Evolutionary conservation across 768 basidiomycete genomes (phyloP), one percentile per base, ranked within the genome.

Genomic region (Trametes coccinea): DNA sequence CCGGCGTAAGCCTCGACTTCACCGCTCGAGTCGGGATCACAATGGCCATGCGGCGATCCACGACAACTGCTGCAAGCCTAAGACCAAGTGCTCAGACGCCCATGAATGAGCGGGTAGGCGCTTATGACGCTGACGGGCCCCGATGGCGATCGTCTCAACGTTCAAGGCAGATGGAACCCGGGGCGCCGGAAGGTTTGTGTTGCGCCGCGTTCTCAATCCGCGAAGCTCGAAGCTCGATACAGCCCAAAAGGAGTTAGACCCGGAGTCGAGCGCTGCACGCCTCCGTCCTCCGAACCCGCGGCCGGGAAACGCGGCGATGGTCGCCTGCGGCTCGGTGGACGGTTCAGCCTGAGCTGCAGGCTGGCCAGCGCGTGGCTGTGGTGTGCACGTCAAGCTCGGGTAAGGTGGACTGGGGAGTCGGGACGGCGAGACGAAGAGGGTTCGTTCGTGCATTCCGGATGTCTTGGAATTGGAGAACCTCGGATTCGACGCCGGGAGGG

Each of bases 151-250:
- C 54, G 33, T 40, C 52, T 37, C 29, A 22, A 39, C 53, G 53
- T 31, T 22, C 53, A 16, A 34, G 49, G 49, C 49, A 59, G 31
- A 13, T 49, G 22, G 33, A 29, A 31, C 50, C 57, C 57, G 49
- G 10, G n/a, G 33, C 41, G 16, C 5, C 9, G 57, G 57, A 59
- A 51, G 49, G 57, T 59, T 59, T 37, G 41, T 22, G 22, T 22
- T 22, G 22, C 22, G 22, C 22, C 34, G 34, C 34, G 6, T 37
- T 5, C 41, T 49, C 29, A n/a, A 44, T 45, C 57, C 57, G 57
- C 57, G 57, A 59, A 59, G 40, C 57, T 44, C 57, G 57, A 59
- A 59, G 57, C 57, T 59, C 57, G 57, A 51, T 31, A 9, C 41
- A n/a, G 41, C 49, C 57, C 57, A 59, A 34, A 59, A 13, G 41